Evolutionary conservation across 2,329 filamentous ascomycete genomes (phyloP).

Genomic region (Diaporthe sp.): DNA sequence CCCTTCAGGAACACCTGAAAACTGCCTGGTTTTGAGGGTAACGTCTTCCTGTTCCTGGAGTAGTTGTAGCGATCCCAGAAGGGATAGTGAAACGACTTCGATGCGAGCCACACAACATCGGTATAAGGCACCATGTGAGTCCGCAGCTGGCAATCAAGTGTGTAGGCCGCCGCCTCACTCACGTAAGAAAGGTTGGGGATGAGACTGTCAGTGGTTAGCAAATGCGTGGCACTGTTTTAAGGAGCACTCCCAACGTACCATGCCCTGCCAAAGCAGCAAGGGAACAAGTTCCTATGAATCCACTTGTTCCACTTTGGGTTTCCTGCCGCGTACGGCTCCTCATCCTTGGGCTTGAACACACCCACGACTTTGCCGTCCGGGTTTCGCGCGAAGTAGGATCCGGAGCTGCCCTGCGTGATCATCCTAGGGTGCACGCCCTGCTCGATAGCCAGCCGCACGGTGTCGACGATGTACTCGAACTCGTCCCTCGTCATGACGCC

Average conservation of each 20-base stretch:
- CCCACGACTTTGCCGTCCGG: constrained; percentile 93
- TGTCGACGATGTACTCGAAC: constrained; percentile 91
- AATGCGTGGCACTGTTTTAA: background rate
- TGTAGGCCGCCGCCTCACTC: constrained; percentile 96
- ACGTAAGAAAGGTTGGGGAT: constrained; percentile 99
- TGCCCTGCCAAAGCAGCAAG: constrained; percentile 95
- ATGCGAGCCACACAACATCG: constrained; percentile 92
- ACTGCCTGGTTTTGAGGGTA: constrained; percentile 92
- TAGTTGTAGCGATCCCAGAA: constrained; percentile 95
- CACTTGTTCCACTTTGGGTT: constrained; percentile 99
- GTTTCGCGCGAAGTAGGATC: constrained; percentile 97
- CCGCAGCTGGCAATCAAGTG: constrained; percentile 88
- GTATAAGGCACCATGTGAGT: constrained; percentile 97
- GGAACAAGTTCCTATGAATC: constrained; percentile 97
- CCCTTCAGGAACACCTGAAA: constrained; percentile 98
- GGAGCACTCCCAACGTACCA: constrained; percentile 64
- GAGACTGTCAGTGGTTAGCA: constrained; percentile 61
- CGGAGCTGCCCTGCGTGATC: constrained; percentile 97
- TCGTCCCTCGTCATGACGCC: constrained; percentile 81
- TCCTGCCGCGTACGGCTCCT: constrained; percentile 95
- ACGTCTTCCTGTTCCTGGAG: constrained; percentile 85
- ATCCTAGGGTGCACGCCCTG: constrained; percentile 93
- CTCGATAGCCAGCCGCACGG: constrained; percentile 89
- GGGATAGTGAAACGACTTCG: constrained; percentile 97
- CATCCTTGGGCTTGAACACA: constrained; percentile 99